These are phyloP conservation scores for Metschnikowia chrysomelidarum DNA, from an alignment of 805 yeast genomes.

Conservation along the genomic window DNA sequence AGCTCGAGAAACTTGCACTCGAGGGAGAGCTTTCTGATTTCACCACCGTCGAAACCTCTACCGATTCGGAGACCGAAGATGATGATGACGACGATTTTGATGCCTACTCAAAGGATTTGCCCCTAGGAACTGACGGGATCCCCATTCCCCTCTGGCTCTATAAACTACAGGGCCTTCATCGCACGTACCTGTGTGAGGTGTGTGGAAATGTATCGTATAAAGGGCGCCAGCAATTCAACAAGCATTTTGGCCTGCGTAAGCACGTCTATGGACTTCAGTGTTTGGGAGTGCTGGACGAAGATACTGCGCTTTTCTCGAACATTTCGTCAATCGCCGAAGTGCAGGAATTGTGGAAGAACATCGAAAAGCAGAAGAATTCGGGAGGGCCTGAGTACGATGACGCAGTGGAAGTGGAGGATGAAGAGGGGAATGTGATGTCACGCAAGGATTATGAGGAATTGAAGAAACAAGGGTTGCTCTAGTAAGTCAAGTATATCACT, in stretches of 20 bases:
- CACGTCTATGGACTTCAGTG: constrained; percentile 74
- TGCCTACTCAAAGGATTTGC: constrained; percentile 55
- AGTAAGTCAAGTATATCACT: too few relatives aligned
- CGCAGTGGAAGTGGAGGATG: constrained; percentile 83
- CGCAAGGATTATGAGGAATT: constrained; percentile 79
- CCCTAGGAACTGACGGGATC: constrained; percentile 82
- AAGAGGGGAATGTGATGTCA: constrained; percentile 89
- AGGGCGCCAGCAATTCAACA: constrained; percentile 70
- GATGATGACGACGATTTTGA: constrained; percentile 31
- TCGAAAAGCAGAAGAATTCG: constrained; percentile 37
- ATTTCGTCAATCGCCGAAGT: constrained; percentile 72
- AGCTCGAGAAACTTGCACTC: constrained; percentile 47
- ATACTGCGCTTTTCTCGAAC: constrained; percentile 51
- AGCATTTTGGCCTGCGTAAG: constrained; percentile 69
- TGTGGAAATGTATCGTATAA: constrained; percentile 74
- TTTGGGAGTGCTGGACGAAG: constrained; percentile 63
- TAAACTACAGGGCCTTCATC: constrained; percentile 82
- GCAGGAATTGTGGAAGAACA: constrained; percentile 48
- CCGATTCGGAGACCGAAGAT: constrained; percentile 18
- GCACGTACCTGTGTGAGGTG: constrained; percentile 74
- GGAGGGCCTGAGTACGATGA: constrained; percentile 46
- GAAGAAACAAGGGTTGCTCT: constrained; percentile 82
- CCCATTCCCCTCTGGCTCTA: constrained; percentile 95
- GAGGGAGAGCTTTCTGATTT: constrained; percentile 39
- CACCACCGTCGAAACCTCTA: constrained; percentile 31